These are phyloP conservation scores for Verticillium longisporum DNA, from an alignment of 2,329 filamentous ascomycete species.

Conservation along the genomic window DNA sequence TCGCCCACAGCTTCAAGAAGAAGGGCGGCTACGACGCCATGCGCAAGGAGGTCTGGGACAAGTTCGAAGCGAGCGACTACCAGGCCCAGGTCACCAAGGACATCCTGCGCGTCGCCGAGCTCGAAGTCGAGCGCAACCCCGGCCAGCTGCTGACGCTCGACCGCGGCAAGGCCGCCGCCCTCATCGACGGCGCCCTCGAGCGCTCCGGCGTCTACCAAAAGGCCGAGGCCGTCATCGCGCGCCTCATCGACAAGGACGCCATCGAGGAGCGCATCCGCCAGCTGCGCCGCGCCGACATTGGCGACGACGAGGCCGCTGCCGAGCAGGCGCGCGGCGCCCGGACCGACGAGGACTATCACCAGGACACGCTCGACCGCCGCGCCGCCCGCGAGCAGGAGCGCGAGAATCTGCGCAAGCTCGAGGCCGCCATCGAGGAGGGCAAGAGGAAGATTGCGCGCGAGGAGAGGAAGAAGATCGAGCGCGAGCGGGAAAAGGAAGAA, in stretches of 20 bases:
- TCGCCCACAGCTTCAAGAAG: conserved; percentile 80
- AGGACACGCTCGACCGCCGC: conserved; percentile 55
- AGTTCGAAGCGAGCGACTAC: conserved; percentile 64
- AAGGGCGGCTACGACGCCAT: conserved; percentile 76
- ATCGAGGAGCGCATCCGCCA: conserved; percentile 66
- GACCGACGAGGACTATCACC: conserved; percentile 67
- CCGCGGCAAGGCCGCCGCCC: conserved; percentile 63
- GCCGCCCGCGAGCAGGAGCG: conserved; percentile 55
- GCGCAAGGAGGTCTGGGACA: conserved; percentile 69
- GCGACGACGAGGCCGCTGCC: conserved; percentile 58
- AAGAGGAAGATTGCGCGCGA: conserved; percentile 52
- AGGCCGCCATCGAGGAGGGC: conserved; percentile 55
- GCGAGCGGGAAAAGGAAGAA: conserved; percentile 42
- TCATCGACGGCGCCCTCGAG: conserved; percentile 74
- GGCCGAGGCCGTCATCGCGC: conserved; percentile 56
- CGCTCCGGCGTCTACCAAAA: conserved; percentile 69
- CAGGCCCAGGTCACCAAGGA: conserved; percentile 60
- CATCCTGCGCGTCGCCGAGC: conserved; percentile 63
- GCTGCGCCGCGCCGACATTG: conserved; percentile 60
- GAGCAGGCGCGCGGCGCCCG: conserved; percentile 62
- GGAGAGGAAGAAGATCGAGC: conserved; percentile 44
- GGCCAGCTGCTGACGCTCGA: conserved; percentile 66
- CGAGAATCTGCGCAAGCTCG: conserved; percentile 51
- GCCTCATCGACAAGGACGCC: conserved; percentile 59
- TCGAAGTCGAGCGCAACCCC: conserved; percentile 70